A percentile compares a stretch with the other conserved stretches of the same genome.
Evolutionary conservation across 805 yeast species (phyloP).

Genomic region (Ogataea ganodermae): DNA sequence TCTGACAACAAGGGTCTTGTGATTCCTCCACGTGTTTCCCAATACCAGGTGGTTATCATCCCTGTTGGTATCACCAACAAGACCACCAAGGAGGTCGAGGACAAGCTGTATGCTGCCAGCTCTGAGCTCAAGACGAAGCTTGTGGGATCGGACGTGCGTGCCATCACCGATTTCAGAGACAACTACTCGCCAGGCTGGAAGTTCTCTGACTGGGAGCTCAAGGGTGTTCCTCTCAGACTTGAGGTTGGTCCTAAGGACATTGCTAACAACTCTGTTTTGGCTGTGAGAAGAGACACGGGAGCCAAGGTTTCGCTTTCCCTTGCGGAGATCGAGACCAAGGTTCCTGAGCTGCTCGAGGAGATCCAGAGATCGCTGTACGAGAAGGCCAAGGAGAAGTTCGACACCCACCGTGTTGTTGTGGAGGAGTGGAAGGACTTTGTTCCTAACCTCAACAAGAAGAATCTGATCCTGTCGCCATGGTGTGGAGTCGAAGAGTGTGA

Average conservation of each 20-base stretch:
- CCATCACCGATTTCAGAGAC: constrained; percentile 83
- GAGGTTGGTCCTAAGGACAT: constrained; percentile 98
- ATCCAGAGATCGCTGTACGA: constrained; percentile 75
- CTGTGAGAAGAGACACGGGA: constrained; percentile 91
- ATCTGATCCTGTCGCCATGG: constrained; percentile 94
- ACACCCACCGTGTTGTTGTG: constrained; percentile 79
- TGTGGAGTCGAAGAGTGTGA: constrained; percentile 95
- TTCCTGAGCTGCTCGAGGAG: constrained; percentile 78
- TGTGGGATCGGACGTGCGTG: constrained; percentile 65
- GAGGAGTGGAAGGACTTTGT: constrained; percentile 90
- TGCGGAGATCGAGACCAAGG: constrained; percentile 59
- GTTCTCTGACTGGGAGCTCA: constrained; percentile 94
- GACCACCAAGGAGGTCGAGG: constrained; percentile 75
- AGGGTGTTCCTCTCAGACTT: constrained; percentile 90
- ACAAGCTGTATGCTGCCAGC: constrained; percentile 69
- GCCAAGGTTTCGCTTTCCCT: constrained; percentile 69
- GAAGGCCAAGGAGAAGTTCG: constrained; percentile 81
- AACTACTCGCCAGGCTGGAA: constrained; percentile 99
- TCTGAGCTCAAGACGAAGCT: constrained; percentile 65
- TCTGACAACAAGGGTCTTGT: constrained; percentile 98
- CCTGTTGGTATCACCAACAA: constrained; percentile 95
- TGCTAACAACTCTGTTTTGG: constrained; percentile 73
- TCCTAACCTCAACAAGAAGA: constrained; percentile 87
- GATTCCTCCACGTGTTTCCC: constrained; percentile 96
- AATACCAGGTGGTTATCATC: constrained; percentile 84